Conservation (phyloP, 148 eudicot genomes). For the Linanthus parryae region DNA sequence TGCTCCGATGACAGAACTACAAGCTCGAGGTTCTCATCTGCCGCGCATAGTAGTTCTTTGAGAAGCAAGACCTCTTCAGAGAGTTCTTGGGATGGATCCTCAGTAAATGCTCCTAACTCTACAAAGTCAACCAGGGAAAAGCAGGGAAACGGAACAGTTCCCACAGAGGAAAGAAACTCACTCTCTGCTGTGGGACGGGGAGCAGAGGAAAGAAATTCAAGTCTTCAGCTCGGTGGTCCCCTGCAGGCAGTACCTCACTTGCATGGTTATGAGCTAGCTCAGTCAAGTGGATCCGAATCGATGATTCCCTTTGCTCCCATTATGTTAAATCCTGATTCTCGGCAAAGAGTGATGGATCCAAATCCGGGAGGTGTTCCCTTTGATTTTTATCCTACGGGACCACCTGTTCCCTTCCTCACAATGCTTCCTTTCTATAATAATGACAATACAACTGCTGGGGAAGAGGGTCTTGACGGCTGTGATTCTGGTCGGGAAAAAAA, state of each 20-base stretch:
- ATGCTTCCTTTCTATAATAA: slow-evolving; percentile 63
- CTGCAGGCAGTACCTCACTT: slow-evolving; percentile 26
- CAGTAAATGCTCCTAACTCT: slow-evolving; percentile 45
- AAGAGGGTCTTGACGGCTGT: slow-evolving; percentile 27
- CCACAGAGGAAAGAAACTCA: slow-evolving; percentile 29
- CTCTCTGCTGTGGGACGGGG: slow-evolving; percentile 22
- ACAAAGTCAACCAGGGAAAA: slow-evolving; percentile 67
- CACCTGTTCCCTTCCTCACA: slow-evolving; percentile 83
- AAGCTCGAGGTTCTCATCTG: slow-evolving; percentile 53
- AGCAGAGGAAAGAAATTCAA: slow-evolving; percentile 30
- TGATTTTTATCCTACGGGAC: slow-evolving; percentile 79
- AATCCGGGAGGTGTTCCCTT: slow-evolving; percentile 39
- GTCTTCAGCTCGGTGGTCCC: slow-evolving; percentile 29
- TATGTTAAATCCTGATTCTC: slow-evolving; percentile 44
- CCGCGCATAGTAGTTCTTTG: slow-evolving; percentile 47
- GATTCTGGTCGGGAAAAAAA: slow-evolving; percentile 33
- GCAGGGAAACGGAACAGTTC: slow-evolving; percentile 40
- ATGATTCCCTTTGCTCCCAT: slow-evolving; percentile 45
- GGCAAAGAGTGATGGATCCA: slow-evolving; percentile 42
- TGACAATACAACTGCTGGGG: slow-evolving; percentile 39
- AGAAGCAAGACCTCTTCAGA: slow-evolving; percentile 78
- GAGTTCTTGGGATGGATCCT: slow-evolving; percentile 88
- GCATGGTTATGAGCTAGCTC: slow-evolving; percentile 45
- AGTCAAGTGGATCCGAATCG: slow-evolving; percentile 47
- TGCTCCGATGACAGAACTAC: slow-evolving; percentile 55